phyloP scores from a whole-genome alignment of 768 basidiomycete genomes.

The Tylopilus cervinicoccineus region DNA sequence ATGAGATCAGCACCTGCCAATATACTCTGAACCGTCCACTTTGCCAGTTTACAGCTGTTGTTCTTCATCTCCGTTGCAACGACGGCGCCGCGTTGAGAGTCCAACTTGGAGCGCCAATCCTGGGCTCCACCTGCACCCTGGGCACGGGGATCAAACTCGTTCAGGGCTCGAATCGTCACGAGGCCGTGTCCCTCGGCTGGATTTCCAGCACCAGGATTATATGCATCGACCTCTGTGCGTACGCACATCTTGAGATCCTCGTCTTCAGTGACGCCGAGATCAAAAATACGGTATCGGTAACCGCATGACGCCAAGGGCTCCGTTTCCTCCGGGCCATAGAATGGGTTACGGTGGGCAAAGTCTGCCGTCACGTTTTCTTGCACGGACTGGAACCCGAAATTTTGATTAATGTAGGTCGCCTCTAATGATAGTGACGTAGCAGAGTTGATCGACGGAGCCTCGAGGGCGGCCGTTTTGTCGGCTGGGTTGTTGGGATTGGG shows the following conservation, averaged over 20 bases:
- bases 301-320: constrained; percentile 95
- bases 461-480: constrained; percentile 60
- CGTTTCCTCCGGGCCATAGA: constrained; percentile 90
- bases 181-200: constrained; percentile 70
- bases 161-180: constrained; percentile 90
- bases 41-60: constrained; percentile 95
- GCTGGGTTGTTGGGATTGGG: constrained; percentile 73
- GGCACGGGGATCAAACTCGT: constrained; percentile 92
- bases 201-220: constrained; percentile 55
- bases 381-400: constrained; percentile 96
- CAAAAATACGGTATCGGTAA: constrained; percentile 94
- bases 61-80: constrained; percentile 99
- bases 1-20: constrained; percentile 93
- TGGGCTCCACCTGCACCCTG: constrained; percentile 91
- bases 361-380: constrained; percentile 68
- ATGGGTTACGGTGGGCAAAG: constrained; percentile 88
- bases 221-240: constrained; percentile 95
- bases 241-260: constrained; percentile 90
- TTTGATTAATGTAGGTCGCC: constrained; percentile 98
- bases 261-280: constrained; percentile 85
- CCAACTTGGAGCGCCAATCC: constrained; percentile 98
- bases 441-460: constrained; percentile 84
- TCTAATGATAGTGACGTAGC: constrained; percentile 92
- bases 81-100: constrained; percentile 94
- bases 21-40: constrained; percentile 95